These are phyloP conservation scores for Ambrosia hybrid DNA, from an alignment of 140 eudicot genomes.

Conservation along the genomic window DNA sequence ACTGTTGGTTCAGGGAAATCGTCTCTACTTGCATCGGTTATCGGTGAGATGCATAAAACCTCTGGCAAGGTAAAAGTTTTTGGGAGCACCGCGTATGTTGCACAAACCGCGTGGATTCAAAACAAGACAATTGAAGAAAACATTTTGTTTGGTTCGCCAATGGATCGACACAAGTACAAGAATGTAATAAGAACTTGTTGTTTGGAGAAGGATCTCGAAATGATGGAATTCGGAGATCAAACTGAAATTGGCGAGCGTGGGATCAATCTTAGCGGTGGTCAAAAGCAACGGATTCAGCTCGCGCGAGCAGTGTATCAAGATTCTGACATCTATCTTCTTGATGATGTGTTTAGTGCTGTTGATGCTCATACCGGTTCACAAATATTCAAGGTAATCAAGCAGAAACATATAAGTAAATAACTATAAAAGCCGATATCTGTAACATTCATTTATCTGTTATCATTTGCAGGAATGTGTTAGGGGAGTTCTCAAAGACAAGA, in stretches of 20 bases:
- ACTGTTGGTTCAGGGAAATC: conserved; percentile 96
- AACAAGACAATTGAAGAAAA: conserved; percentile 74
- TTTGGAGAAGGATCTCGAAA: conserved; percentile 67
- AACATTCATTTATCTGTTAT: background rate
- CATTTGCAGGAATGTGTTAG: conserved; percentile 66
- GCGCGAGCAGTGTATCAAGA: conserved; percentile 92
- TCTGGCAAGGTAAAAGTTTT: conserved; percentile 66
- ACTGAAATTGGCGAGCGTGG: conserved; percentile 94
- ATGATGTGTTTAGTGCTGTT: conserved; percentile 83
- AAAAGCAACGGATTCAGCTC: conserved; percentile 82
- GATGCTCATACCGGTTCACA: conserved; percentile 92
- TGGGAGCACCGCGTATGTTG: conserved; percentile 79
- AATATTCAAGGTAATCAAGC: conserved; percentile 57
- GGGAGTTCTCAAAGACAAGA: conserved; percentile 68
- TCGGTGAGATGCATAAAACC: conserved; percentile 74
- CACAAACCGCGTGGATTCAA: conserved; percentile 91
- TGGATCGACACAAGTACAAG: conserved; percentile 48
- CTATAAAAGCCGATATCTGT: too few relatives aligned
- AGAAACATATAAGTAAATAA: too few relatives aligned
- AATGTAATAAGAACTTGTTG: conserved; percentile 60
- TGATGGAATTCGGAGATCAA: conserved; percentile 75
- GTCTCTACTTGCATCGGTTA: conserved; percentile 64
- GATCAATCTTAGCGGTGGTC: conserved; percentile 88
- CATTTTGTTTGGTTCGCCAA: conserved; percentile 68
- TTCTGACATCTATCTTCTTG: conserved; percentile 76